Evolutionary conservation across 192 early-diverging fungal genomes (phyloP).

Genomic region (Spizellomyces punctatus): DNA sequence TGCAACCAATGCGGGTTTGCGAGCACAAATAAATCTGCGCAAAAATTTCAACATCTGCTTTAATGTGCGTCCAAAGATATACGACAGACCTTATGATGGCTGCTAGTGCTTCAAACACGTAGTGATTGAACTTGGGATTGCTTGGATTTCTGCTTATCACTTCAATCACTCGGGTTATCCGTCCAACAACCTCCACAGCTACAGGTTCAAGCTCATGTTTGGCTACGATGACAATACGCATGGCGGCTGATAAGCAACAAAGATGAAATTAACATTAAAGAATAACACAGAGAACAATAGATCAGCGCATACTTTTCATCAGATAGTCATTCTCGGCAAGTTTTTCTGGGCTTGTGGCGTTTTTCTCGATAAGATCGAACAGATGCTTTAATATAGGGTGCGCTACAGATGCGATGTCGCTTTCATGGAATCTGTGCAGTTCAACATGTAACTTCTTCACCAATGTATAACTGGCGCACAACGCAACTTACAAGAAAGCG

Average conservation of each 20-base stretch:
- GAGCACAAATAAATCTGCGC: conserved; percentile 76
- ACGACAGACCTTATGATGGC: conserved; percentile 68
- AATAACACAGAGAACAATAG: conserved; percentile 3
- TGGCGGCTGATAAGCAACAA: conserved; percentile 54
- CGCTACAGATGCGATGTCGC: conserved; percentile 71
- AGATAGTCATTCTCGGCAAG: conserved; percentile 96
- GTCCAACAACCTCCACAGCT: conserved; percentile 70
- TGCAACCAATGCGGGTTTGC: conserved; percentile 64
- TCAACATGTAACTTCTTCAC: conserved; percentile 17
- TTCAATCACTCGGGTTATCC: conserved; percentile 77
- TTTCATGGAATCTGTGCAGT: conserved; percentile 54
- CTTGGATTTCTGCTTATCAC: conserved; percentile 92
- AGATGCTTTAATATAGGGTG: conserved; percentile 70
- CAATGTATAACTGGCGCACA: not conserved
- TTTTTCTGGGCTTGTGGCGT: conserved; percentile 77
- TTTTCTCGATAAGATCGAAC: conserved; percentile 76
- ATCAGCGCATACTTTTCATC: conserved; percentile 65
- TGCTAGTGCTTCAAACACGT: conserved; percentile 90
- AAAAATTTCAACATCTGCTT: not conserved
- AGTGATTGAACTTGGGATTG: conserved; percentile 98
- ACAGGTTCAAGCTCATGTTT: conserved; percentile 73
- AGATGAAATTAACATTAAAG: conserved; percentile 14
- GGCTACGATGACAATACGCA: conserved; percentile 82
- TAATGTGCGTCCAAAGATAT: not conserved
- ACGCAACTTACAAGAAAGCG: conserved; percentile 10